Evolutionary conservation across 345 rosid genomes (phyloP), one percentile per base, ranked within the genome.

Genomic region (Diplotaxis tenuifolia): DNA sequence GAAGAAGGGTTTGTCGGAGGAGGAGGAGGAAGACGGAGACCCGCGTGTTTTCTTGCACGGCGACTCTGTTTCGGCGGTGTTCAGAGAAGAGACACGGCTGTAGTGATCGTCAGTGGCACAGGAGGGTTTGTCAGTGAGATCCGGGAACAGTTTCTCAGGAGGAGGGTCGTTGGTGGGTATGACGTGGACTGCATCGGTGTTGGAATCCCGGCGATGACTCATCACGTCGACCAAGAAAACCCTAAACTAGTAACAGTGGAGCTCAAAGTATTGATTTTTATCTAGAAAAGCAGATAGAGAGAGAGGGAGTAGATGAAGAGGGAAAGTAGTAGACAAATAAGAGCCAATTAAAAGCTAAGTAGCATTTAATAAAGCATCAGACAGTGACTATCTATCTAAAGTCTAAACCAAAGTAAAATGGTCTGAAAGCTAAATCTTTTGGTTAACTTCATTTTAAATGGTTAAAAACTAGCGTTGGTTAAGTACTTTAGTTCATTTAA

Each of bases 91-190:
- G 63, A 65, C 75, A 32, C 82, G 85, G 85, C 7, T 31, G 65
- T 88, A 87, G n/a, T 90, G 96, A 20, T 88, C 96, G 42, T 88
- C 92, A 19, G 90, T 87, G 15, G 96, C 95, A 93, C 93, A 87
- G 20, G 87, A 85, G 18, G 84, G 62, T 38, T 64, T 61, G 65
- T 84, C 88, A 1, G 28, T 11, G 27, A 85, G 55, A 82, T 73
- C 83, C 1, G 86, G 89, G 32, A 82, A 54, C 83, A 80, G 81
- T 74, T 62, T 83, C 12, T 86, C 83, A 4, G 86, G 79, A 6
- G 85, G 83, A 34, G 71, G 75, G 73, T 74, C 63, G 67, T 78
- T 75, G 15, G 79, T 75, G 70, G 82, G 80, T 54, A 82, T 82
- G 18, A 90, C 83, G 47, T 89, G 87, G 52, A 90, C 89, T 34